These are phyloP conservation scores for Brassica juncea DNA, from an alignment of 345 rosid genomes.

Conservation along the genomic window DNA sequence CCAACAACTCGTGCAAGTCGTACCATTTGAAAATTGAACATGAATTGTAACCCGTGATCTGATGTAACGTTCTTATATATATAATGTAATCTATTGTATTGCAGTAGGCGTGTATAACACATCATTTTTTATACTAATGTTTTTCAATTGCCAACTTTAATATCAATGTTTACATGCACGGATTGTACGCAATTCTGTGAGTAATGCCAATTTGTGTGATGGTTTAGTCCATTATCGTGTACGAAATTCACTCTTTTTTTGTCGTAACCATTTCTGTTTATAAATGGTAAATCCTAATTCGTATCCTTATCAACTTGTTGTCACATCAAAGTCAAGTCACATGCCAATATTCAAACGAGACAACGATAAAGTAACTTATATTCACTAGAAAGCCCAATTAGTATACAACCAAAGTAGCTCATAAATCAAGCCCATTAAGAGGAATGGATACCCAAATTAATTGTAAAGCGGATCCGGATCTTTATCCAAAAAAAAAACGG, in stretches of 20 bases:
- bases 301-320: not conserved
- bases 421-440: not conserved
- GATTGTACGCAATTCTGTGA: conserved; percentile 28
- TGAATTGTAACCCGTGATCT: conserved; percentile 33
- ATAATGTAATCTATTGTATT: not conserved
- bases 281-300: conserved; percentile 2
- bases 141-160: conserved; percentile 9
- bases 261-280: not conserved
- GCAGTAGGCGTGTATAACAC: not conserved
- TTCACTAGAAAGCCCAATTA: not conserved
- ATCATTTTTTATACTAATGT: conserved; percentile 1
- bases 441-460: not conserved
- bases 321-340: not conserved
- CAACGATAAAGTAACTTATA: not conserved
- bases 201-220: conserved; percentile 25
- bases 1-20: conserved; percentile 19
- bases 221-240: conserved; percentile 16
- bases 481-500: not conserved
- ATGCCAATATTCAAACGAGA: conserved; percentile 5
- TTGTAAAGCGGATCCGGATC: not conserved
- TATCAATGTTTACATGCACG: conserved; percentile 13
- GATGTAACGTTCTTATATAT: conserved; percentile 23
- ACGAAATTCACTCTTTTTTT: conserved; percentile 17
- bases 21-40: conserved; percentile 6
- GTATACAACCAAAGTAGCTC: not conserved